Base-by-base conservation (phyloP, 2,329 filamentous ascomycete genomes). In the Aureobasidium mangrovei region DNA sequence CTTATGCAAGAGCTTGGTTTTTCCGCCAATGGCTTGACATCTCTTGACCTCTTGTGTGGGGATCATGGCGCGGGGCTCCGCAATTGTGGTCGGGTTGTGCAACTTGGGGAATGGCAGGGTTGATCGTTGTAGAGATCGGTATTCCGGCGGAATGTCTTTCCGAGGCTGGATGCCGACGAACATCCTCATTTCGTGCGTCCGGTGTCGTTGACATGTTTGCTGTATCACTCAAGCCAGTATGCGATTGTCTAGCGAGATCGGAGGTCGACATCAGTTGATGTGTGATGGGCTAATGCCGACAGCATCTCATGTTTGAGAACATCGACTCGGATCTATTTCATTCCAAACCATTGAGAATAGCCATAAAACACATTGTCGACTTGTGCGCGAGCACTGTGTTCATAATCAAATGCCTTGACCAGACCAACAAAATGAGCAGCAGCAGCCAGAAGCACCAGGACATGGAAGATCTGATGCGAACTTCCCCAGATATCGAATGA, bases 391-490 rank as follows among this genome's bases (percentile, higher is more conserved):
- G 40, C n/a, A 40, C 59, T 61, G 69, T 95, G 90, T 64, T 88
- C 83, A 66, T 87, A 85, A 70, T 95, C 88, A 71, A 96, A 95
- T 3, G 91, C 91, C 69, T 82, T 85, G 31, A 87, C 67, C 71
- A 97, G 78, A 46, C 88, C 91, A 51, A 83, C 83, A 57, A 97
- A 74, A 74, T 98, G 93, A 27, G 85, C 80, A 1, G 80, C 78
- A 0, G 89, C 91, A 0, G 93, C 93, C 57, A 90, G 69, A 12
- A 97, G 75, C 29, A 98, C 91, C 59, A 93, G 78, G 38, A 95
- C 74, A 72, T 98, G 93, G 69, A 98, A 98, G 60, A 98, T 86
- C 72, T 98, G 93, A 70, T 98, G 93, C 24, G 89, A 95, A 66
- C 84, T 90, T 36, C 93, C 91, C 80, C 87, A 87, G 49, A 96